These are phyloP conservation scores for Cyberlindnera veronae DNA, from an alignment of 805 yeast species.

Conservation along the genomic window DNA sequence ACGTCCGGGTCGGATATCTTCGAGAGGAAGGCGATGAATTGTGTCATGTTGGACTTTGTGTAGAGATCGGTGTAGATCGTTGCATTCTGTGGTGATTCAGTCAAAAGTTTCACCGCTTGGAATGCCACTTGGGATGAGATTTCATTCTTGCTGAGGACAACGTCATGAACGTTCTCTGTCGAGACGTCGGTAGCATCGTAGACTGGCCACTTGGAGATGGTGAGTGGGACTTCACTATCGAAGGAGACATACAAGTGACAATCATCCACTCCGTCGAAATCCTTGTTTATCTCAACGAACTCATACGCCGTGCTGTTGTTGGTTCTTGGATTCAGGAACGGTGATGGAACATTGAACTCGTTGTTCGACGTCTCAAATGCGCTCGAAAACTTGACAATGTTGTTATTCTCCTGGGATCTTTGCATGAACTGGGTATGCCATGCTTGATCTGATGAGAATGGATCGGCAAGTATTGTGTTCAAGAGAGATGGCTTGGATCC, in stretches of 20 bases:
- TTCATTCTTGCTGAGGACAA: constrained; percentile 21
- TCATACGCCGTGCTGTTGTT: constrained; percentile 25
- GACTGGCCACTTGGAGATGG: constrained; percentile 20
- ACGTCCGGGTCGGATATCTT: constrained; percentile 18
- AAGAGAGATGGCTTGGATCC: constrained; percentile 24
- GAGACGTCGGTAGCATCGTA: constrained; percentile 17
- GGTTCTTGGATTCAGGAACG: constrained; percentile 14
- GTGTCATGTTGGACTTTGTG: constrained; percentile 23
- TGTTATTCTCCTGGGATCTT: constrained; percentile 4
- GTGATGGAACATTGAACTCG: constrained; percentile 29
- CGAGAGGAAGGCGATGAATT: constrained; percentile 14
- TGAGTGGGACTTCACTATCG: constrained; percentile 10
- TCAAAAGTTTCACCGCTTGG: constrained; percentile 22
- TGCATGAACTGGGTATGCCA: constrained; percentile 26
- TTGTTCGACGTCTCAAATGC: constrained; percentile 18
- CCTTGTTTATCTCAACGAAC: constrained; percentile 25
- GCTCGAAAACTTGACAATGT: constrained; percentile 23
- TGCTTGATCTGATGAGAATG: constrained; percentile 29
- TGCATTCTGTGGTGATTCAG: constrained; percentile 29
- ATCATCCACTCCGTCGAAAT: constrained; percentile 18
- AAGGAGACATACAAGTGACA: constrained; percentile 31
- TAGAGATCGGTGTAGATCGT: constrained; percentile 25
- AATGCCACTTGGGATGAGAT: constrained; percentile 26
- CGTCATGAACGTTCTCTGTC: constrained; percentile 5
- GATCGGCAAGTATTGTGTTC: constrained; percentile 31